Base-by-base conservation (phyloP, 257 asterid genomes). In the Solanum peruvianum region DNA sequence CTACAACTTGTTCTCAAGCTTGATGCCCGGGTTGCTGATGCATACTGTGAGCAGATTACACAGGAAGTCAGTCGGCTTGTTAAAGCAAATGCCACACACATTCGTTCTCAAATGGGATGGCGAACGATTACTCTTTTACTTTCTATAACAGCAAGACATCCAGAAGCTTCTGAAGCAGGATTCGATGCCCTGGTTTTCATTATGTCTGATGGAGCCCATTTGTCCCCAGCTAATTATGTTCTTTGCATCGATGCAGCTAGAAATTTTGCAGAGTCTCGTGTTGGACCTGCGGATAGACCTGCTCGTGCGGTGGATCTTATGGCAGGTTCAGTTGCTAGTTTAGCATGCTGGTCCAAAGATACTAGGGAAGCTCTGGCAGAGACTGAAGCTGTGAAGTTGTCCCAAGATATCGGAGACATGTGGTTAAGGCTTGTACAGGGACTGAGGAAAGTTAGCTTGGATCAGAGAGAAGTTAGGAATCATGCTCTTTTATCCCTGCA, bases 121-220 rank as follows among this genome's bases (percentile, higher is more conserved):
- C 92, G 97, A 85, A 95, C 97, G 2, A 91, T 95, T 80, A 90
- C 95, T 56, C 93, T 97, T 73, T 86, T 96, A 83, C 96, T 96
- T 85, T 95, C 99, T 4, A 92, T 93, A 70, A 96, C 99, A 6
- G 98, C 98, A 81, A 90, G 98, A 88, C 99, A 96, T 87, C 96
- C 95, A 1, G 99, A 96, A 86, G 99, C 99, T 90, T 96, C 99
- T 21, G 99, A 95, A 88, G 91, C 98, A 9, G 99, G 99, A 88
- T 96, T 95, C 20, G 96, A 94, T 84, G 98, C 99, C 72, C 90
- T 96, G 47, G 86, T 94, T 8, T 96, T 93, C 83, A 87, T 96
- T 86, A 96, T 96, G 99, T 91, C 96, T 66, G 97, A 93, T 86
- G 99, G 99, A 58, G 93, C 98, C 89, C 96, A 96, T 92, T 86